phyloP scores from a whole-genome alignment of 2,329 filamentous ascomycete genomes.

The Fonsecaea pedrosoi region DNA sequence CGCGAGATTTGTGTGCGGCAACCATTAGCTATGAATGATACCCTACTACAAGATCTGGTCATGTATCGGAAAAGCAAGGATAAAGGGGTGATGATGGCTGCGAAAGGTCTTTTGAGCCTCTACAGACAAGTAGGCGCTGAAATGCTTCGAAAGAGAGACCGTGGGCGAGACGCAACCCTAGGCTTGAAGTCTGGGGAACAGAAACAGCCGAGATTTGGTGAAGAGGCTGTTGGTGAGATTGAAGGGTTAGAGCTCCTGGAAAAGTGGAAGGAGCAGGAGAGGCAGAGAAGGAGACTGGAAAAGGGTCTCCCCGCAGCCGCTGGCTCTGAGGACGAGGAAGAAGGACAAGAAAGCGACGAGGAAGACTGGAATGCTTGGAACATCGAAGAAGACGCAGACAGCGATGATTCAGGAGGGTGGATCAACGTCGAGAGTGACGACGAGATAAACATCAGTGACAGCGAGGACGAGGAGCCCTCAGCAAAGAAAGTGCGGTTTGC shows the following conservation, averaged over 20 bases:
- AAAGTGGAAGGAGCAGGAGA: constrained; percentile 92
- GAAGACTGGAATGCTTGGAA: constrained; percentile 65
- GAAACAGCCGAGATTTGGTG: constrained; percentile 80
- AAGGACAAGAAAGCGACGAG: constrained; percentile 61
- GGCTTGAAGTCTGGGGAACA: constrained; percentile 76
- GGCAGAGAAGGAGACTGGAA: constrained; percentile 72
- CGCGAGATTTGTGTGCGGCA: constrained; percentile 92
- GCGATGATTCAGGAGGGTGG: constrained; percentile 84
- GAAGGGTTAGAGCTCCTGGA: constrained; percentile 91
- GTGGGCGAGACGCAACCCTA: constrained; percentile 89
- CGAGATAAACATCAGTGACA: constrained; percentile 74
- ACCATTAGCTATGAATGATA: constrained; percentile 94
- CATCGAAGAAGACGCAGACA: constrained; percentile 64
- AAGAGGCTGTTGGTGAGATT: constrained; percentile 79
- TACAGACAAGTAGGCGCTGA: constrained; percentile 92
- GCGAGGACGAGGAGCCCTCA: constrained; percentile 72
- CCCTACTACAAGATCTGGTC: constrained; percentile 91
- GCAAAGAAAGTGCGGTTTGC: constrained; percentile 69
- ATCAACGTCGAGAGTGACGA: constrained; percentile 87
- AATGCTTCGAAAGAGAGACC: constrained; percentile 84
- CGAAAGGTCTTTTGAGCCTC: constrained; percentile 85
- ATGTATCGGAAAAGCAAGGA: constrained; percentile 98
- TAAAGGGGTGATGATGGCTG: constrained; percentile 99
- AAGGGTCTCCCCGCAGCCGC: constrained; percentile 68
- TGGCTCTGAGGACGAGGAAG: constrained; percentile 64